Evolutionary conservation across 176 grass and related monocot genomes (phyloP).

Genomic region (Hsuehochloa calcarea): DNA sequence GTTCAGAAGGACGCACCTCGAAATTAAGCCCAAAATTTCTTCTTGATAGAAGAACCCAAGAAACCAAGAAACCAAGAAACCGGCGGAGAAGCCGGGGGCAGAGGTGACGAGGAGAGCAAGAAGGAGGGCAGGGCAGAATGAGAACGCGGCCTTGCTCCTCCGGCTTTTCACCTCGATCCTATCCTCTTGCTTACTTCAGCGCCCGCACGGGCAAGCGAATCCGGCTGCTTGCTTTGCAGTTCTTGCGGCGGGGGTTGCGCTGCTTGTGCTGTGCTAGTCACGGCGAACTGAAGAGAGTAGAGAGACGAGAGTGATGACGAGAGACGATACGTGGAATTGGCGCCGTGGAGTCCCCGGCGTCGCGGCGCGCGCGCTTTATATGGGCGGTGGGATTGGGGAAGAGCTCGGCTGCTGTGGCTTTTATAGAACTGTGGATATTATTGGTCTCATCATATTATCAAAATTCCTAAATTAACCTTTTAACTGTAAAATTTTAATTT

Average conservation of each 20-base stretch:
- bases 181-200: slow-evolving; percentile 22
- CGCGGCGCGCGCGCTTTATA: slow-evolving; percentile 26
- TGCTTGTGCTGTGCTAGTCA: not conserved
- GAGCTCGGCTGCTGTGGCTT: no score
- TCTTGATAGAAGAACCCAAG: not conserved
- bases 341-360: slow-evolving; percentile 12
- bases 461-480: no score
- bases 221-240: not conserved
- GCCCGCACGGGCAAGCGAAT: not conserved
- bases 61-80: not conserved
- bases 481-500: no score
- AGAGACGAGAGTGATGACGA: not conserved
- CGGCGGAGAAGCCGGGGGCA: not conserved
- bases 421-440: no score
- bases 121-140: not conserved
- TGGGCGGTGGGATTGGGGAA: not conserved
- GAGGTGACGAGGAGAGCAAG: not conserved
- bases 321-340: not conserved
- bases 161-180: not conserved
- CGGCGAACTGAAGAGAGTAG: not conserved
- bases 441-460: no score
- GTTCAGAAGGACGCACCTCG: not conserved
- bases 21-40: not conserved
- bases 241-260: not conserved
- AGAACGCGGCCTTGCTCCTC: not conserved